Conservation (phyloP, 2,329 filamentous ascomycete species). For the Aureobasidium sp. region DNA sequence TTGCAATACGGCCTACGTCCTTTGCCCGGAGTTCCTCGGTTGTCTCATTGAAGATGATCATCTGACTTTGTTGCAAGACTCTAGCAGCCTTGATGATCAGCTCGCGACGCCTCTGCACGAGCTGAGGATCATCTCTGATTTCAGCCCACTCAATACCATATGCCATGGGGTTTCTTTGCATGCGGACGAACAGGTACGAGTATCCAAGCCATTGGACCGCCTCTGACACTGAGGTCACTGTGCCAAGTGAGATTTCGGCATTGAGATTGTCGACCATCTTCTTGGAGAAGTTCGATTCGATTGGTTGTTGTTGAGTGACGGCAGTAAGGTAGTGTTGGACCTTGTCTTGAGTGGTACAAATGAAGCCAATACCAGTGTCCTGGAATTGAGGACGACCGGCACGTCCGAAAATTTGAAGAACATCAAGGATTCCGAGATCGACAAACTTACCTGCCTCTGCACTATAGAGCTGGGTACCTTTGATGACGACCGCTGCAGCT, state of each 20-base stretch:
- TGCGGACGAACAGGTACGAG: constrained; percentile 93
- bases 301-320: constrained; percentile 91
- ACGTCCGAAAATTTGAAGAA: constrained; percentile 96
- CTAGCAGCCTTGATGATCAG: constrained; percentile 83
- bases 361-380: constrained; percentile 95
- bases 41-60: constrained; percentile 96
- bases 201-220: constrained; percentile 97
- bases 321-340: constrained; percentile 84
- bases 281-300: constrained; percentile 91
- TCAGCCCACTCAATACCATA: constrained; percentile 97
- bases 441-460: constrained; percentile 94
- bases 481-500: constrained; percentile 93
- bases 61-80: constrained; percentile 85
- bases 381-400: constrained; percentile 96
- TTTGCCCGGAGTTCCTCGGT: constrained; percentile 92
- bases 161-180: constrained; percentile 82
- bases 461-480: constrained; percentile 95
- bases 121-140: constrained; percentile 74
- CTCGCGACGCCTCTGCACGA: constrained; percentile 78
- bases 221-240: constrained; percentile 88
- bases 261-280: constrained; percentile 96
- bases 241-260: constrained; percentile 86
- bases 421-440: constrained; percentile 91
- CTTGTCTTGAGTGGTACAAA: constrained; percentile 93
- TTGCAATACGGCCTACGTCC: constrained; percentile 92